These are phyloP conservation scores for Porphyridium purpureum DNA, from an alignment of 23 red algal species.

Conservation along the genomic window DNA sequence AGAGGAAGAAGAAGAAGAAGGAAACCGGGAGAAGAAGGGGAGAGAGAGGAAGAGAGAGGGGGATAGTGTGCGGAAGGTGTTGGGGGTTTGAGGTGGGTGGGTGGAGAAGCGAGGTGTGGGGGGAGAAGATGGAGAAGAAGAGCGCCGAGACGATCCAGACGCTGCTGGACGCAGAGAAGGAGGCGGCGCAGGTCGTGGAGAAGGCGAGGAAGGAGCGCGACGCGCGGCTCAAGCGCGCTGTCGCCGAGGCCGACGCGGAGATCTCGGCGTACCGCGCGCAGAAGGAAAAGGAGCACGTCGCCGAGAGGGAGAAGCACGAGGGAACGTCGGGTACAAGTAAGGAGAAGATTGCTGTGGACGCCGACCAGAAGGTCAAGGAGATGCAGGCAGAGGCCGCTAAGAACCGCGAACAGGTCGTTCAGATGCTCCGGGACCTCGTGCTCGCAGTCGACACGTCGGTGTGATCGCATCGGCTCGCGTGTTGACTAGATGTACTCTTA, in stretches of 20 bases:
- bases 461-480: no score
- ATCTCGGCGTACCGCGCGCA: conserved; percentile 36
- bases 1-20: no score
- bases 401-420: conserved; percentile 20
- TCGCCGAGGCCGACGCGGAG: conserved; percentile 40
- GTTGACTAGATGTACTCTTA: no score
- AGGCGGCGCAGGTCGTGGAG: conserved; percentile 36
- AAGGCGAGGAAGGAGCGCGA: conserved; percentile 44
- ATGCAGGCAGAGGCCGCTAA: conserved; percentile 15
- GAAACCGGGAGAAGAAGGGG: no score
- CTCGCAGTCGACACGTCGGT: conserved; percentile 26
- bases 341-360: conserved; percentile 25
- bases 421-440: conserved; percentile 40
- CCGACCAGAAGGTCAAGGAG: conserved; percentile 21
- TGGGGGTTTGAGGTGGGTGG: no score
- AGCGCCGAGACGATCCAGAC: conserved; percentile 70
- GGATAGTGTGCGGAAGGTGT: no score
- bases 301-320: conserved; percentile 8
- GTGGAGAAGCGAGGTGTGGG: no score
- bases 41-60: no score
- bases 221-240: conserved; percentile 41
- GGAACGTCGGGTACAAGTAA: conserved; percentile 22
- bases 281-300: conserved; percentile 42
- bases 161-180: conserved; percentile 41
- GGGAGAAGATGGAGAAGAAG: conserved; percentile 27